Percentiles rank a stretch among this genome's conserved stretches.
Conservation (phyloP, 2,329 filamentous ascomycete species). For the Neoascochyta sp. region DNA sequence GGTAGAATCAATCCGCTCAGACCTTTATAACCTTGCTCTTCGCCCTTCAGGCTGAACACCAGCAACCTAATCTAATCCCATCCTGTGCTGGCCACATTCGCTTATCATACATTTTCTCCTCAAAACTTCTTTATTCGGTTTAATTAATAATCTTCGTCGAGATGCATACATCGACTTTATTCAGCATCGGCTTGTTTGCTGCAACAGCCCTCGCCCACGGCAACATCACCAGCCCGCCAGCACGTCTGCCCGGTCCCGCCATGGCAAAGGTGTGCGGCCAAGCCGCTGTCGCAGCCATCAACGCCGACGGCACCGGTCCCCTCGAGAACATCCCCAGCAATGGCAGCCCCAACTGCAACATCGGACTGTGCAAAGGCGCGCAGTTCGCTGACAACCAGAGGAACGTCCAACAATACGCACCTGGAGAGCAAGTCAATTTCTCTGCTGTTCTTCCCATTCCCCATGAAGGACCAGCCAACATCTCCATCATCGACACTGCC, state of each 20-base stretch:
- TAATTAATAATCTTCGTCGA: conserved; percentile 2
- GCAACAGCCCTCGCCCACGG: conserved; percentile 45
- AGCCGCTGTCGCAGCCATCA: conserved; percentile 51
- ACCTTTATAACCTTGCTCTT: conserved; percentile 2
- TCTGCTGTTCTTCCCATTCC: conserved; percentile 49
- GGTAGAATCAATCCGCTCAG: not conserved
- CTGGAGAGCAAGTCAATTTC: conserved; percentile 43
- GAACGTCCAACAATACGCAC: conserved; percentile 49
- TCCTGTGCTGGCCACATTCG: conserved; percentile 10
- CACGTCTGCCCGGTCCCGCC: conserved; percentile 50
- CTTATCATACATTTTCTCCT: conserved; percentile 1
- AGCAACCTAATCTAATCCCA: conserved; percentile 6
- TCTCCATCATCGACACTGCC: conserved; percentile 57
- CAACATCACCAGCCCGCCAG: conserved; percentile 49
- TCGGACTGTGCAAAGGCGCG: conserved; percentile 57
- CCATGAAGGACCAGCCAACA: conserved; percentile 55
- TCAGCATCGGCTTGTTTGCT: conserved; percentile 7
- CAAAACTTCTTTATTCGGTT: not conserved
- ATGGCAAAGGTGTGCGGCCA: conserved; percentile 51
- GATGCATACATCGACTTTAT: conserved; percentile 3
- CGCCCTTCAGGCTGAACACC: not conserved
- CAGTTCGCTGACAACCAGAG: conserved; percentile 55
- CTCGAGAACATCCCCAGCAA: conserved; percentile 49
- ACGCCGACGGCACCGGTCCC: conserved; percentile 42
- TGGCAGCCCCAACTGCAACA: conserved; percentile 47